phyloP scores from a whole-genome alignment of 345 rosid genomes.

The Atalantia buxifolia region DNA sequence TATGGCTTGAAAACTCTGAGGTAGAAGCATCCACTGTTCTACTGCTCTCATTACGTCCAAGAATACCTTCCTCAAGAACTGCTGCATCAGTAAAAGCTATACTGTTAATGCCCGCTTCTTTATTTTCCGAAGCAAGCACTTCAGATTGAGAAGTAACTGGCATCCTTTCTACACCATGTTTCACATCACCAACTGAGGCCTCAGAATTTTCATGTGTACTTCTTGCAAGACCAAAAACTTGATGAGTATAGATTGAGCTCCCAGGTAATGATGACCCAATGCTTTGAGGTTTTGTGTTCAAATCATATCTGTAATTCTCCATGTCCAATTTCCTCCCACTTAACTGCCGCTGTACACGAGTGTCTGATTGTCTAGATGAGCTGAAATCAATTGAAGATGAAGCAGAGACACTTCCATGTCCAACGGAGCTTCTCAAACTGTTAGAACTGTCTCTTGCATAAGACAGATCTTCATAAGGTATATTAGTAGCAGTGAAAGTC shows the following conservation, averaged over 20 bases:
- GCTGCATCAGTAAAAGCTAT: constrained; percentile 21
- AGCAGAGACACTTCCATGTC: constrained; percentile 69
- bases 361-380: constrained; percentile 61
- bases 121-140: constrained; percentile 31
- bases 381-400: constrained; percentile 80
- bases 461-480: constrained; percentile 66
- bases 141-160: constrained; percentile 34
- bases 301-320: constrained; percentile 62
- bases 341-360: constrained; percentile 59
- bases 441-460: constrained; percentile 59
- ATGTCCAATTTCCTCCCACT: constrained; percentile 67
- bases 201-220: constrained; percentile 38
- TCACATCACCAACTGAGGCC: constrained; percentile 28
- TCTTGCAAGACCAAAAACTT: constrained; percentile 48
- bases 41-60: constrained; percentile 28
- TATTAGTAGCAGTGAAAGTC: constrained; percentile 52
- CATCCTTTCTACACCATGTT: constrained; percentile 34
- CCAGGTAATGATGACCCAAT: constrained; percentile 52
- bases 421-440: constrained; percentile 81
- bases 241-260: constrained; percentile 46
- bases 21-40: constrained; percentile 39
- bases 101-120: constrained; percentile 25
- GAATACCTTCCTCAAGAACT: constrained; percentile 20
- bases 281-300: constrained; percentile 56
- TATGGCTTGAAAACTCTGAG: constrained; percentile 28